A percentile compares a stretch with the other conserved stretches of the same genome.
phyloP scores from a whole-genome alignment of 352 stramenopile genomes.

The Phytophthora brassicae region DNA sequence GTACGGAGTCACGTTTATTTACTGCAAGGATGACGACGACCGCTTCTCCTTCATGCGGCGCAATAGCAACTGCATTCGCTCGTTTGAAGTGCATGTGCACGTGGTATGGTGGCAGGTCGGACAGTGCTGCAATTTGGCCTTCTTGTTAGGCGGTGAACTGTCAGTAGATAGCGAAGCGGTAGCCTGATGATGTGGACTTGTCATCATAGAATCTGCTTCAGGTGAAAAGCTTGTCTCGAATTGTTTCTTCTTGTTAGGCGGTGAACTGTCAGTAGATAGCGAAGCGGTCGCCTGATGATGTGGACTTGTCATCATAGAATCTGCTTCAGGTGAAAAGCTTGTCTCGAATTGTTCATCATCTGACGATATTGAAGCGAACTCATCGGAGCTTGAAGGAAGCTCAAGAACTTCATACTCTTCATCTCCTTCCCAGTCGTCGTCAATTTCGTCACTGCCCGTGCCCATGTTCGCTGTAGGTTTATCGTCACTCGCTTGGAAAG shows the following conservation, averaged over 20 bases:
- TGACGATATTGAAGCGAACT: conserved; percentile 21
- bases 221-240: not conserved
- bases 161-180: not conserved
- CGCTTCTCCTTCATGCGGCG: conserved; percentile 41
- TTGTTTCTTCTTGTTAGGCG: no score
- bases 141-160: conserved; percentile 45
- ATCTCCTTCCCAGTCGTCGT: conserved; percentile 36
- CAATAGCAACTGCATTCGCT: conserved; percentile 47
- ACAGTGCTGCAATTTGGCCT: conserved; percentile 38
- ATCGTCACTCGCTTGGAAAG: conserved; percentile 1
- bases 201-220: not conserved
- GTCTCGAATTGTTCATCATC: conserved; percentile 25
- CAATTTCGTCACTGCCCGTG: conserved; percentile 15
- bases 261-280: not conserved
- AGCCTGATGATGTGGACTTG: not conserved
- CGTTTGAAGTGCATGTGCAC: conserved; percentile 42
- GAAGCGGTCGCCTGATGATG: not conserved
- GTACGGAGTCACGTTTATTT: conserved; percentile 2
- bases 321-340: not conserved
- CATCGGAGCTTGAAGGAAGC: conserved; percentile 56
- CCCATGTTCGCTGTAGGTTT: not conserved
- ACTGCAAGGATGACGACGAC: conserved; percentile 33
- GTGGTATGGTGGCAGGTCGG: conserved; percentile 31
- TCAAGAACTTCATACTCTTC: conserved; percentile 75
- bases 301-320: not conserved